A percentile compares a stretch with the other conserved stretches of the same genome.
Conservation (phyloP, 345 rosid species). For the Clausena lansium region DNA sequence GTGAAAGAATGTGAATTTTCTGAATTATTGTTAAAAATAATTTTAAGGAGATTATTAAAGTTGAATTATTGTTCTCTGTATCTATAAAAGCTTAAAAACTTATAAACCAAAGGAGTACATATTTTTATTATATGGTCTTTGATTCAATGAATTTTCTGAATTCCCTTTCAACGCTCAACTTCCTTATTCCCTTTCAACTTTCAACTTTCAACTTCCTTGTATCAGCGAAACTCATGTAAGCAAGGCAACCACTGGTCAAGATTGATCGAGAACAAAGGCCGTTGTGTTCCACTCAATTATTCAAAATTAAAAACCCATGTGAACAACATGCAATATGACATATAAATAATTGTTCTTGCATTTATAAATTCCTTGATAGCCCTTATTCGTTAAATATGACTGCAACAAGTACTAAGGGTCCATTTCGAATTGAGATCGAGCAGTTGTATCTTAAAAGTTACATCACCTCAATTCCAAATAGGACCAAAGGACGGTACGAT, state of each 20-base stretch:
- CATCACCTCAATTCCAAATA: too few relatives aligned
- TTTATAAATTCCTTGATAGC: not conserved
- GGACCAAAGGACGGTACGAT: not conserved
- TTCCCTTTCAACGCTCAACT: not conserved
- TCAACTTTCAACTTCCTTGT: not conserved
- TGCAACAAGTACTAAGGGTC: constrained; percentile 5
- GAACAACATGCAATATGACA: not conserved
- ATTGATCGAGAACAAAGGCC: not conserved
- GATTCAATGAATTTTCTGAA: not conserved
- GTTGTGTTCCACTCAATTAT: too few relatives aligned
- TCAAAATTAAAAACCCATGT: not conserved
- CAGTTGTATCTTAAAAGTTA: too few relatives aligned
- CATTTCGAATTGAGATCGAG: too few relatives aligned
- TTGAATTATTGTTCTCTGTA: not conserved
- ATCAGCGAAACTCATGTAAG: not conserved
- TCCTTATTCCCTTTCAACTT: not conserved
- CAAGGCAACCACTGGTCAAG: not conserved
- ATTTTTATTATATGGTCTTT: not conserved
- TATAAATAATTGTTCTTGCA: not conserved
- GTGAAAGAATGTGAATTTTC: not conserved
- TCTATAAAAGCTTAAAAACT: too few relatives aligned
- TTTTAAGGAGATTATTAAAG: not conserved
- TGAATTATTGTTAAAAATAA: too few relatives aligned
- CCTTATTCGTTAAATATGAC: not conserved
- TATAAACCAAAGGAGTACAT: too few relatives aligned